phyloP scores from a whole-genome alignment of 805 yeast species.

The Candida oleophila region DNA sequence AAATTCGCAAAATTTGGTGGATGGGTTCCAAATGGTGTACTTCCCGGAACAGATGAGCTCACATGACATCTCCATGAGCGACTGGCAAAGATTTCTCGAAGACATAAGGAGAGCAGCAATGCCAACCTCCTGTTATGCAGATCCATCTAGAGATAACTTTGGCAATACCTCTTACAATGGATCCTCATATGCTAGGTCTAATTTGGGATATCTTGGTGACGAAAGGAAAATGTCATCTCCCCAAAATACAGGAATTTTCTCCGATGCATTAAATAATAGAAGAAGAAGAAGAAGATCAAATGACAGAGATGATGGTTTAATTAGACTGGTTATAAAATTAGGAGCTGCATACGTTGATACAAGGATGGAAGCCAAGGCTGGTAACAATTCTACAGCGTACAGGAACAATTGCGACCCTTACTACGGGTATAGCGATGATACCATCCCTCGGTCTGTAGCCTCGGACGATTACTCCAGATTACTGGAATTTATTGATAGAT shows the following conservation, averaged over 20 bases:
- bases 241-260: neutral
- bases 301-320: neutral
- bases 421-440: neutral
- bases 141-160: neutral
- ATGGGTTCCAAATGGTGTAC: conserved; percentile 2
- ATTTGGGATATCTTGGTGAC: too few species aligned
- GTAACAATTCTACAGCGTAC: neutral
- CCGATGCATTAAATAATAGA: neutral
- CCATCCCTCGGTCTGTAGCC: neutral
- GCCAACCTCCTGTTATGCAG: neutral
- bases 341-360: neutral
- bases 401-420: neutral
- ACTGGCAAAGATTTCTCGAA: conserved; percentile 4
- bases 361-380: neutral
- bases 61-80: conserved; percentile 3
- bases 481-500: neutral
- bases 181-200: too few species aligned
- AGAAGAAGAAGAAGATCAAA: conserved; percentile 1
- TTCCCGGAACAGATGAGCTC: conserved; percentile 3
- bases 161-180: neutral
- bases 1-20: neutral
- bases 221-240: too few species aligned
- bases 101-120: neutral
- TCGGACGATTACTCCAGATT: neutral
- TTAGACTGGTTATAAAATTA: neutral